Conservation (phyloP, 352 stramenopile genomes). For the Pythium myriotylum region DNA sequence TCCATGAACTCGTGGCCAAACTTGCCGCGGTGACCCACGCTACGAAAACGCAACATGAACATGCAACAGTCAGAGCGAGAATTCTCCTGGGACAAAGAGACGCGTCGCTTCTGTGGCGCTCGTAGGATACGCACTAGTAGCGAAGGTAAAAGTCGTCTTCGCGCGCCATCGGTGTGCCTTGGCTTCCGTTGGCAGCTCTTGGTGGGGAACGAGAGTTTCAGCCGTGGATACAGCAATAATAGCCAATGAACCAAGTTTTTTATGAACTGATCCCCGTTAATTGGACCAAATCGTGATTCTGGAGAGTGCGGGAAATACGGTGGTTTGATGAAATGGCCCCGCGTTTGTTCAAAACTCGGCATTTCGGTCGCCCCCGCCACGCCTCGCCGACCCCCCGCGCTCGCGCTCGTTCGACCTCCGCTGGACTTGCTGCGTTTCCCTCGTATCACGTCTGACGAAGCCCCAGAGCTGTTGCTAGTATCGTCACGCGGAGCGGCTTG, state of each 20-base stretch:
- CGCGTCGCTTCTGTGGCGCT: too few relatives aligned
- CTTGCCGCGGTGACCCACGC: conserved; percentile 95
- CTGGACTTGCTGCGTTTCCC: neutral
- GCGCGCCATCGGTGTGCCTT: conserved; percentile 47
- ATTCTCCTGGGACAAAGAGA: too few relatives aligned
- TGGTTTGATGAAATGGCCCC: conserved; percentile 26
- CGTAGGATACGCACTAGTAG: conserved; percentile 70
- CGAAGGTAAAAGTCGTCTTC: conserved; percentile 87
- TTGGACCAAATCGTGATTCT: conserved; percentile 16
- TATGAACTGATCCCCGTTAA: too few relatives aligned
- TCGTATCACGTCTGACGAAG: too few relatives aligned
- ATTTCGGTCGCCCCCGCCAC: conserved; percentile 11
- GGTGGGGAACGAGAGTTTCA: conserved; percentile 1
- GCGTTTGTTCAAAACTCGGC: conserved; percentile 25
- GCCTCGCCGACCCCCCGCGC: conserved; percentile 2
- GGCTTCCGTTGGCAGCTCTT: neutral
- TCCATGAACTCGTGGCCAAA: conserved; percentile 98
- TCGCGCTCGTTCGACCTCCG: neutral
- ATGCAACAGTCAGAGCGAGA: neutral
- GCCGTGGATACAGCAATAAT: neutral
- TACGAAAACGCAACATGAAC: conserved; percentile 24
- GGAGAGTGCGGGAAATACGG: conserved; percentile 21
- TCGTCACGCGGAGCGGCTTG: too few relatives aligned
- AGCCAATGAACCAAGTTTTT: conserved; percentile 1
- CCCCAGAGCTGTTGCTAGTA: too few relatives aligned